Conservation (phyloP, 495 filamentous ascomycete genomes). For the Daldinia childiae region DNA sequence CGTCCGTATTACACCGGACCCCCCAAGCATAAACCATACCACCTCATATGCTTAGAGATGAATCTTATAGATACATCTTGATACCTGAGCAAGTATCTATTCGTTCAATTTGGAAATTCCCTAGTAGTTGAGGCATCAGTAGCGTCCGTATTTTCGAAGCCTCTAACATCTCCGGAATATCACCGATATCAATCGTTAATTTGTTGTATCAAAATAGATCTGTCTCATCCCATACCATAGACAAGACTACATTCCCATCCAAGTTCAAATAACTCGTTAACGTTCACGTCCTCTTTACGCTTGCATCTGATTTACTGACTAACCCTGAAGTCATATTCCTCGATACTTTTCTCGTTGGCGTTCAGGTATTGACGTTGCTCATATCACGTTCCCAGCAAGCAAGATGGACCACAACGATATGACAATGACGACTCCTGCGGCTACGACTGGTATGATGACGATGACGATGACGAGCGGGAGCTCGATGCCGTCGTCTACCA, state of each 20-base stretch:
- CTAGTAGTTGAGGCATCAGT: neutral
- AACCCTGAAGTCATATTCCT: neutral
- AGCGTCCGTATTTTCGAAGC: neutral
- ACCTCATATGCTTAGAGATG: neutral
- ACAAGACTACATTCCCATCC: neutral
- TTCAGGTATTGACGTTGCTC: neutral
- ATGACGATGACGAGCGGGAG: conserved; percentile 33
- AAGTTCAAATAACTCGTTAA: neutral
- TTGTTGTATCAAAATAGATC: no score
- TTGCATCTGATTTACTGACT: neutral
- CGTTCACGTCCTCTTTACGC: neutral
- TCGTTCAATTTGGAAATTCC: neutral
- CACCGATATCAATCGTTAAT: neutral
- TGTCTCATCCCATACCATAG: no score
- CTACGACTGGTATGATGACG: conserved; percentile 32
- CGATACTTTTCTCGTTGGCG: neutral
- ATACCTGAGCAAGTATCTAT: neutral
- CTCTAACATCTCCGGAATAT: neutral
- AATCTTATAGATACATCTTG: neutral
- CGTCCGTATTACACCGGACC: neutral
- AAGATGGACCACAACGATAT: conserved; percentile 29
- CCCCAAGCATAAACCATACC: neutral
- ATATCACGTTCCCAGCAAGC: neutral
- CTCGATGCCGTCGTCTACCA: conserved; percentile 29
- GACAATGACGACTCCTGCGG: conserved; percentile 16